phyloP scores from a whole-genome alignment of 2,329 filamentous ascomycete genomes.

The Scedosporium minutisporum region DNA sequence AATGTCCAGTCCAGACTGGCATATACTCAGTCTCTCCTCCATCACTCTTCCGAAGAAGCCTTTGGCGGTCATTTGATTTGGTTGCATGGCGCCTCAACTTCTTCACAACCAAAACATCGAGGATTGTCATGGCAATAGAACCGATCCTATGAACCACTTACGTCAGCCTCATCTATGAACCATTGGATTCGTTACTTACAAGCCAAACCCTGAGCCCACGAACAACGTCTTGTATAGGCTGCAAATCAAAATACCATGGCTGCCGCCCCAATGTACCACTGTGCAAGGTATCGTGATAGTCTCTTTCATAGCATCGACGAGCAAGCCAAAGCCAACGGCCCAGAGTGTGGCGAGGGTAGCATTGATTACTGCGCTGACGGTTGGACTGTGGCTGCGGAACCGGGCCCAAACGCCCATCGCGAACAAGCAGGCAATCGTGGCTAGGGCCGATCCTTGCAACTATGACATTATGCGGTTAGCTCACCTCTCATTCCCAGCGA shows the following conservation, averaged over 20 bases:
- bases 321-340: background rate
- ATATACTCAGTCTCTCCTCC: background rate
- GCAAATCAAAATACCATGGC: background rate
- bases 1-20: background rate
- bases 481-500: background rate
- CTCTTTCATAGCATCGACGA: background rate
- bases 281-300: background rate
- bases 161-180: background rate
- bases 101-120: background rate
- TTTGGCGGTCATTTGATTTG: background rate
- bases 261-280: background rate
- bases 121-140: background rate
- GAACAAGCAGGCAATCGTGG: background rate
- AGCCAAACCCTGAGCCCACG: background rate
- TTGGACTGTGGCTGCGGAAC: background rate
- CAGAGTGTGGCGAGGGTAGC: background rate
- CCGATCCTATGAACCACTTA: background rate
- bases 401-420: background rate
- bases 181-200: background rate
- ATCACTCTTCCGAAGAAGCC: background rate
- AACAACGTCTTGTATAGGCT: background rate
- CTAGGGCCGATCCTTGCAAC: background rate
- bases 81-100: background rate
- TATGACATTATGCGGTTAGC: background rate
- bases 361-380: background rate